Evolutionary conservation across 2,329 filamentous ascomycete genomes (phyloP).

Genomic region (Ramichloridium luteum): DNA sequence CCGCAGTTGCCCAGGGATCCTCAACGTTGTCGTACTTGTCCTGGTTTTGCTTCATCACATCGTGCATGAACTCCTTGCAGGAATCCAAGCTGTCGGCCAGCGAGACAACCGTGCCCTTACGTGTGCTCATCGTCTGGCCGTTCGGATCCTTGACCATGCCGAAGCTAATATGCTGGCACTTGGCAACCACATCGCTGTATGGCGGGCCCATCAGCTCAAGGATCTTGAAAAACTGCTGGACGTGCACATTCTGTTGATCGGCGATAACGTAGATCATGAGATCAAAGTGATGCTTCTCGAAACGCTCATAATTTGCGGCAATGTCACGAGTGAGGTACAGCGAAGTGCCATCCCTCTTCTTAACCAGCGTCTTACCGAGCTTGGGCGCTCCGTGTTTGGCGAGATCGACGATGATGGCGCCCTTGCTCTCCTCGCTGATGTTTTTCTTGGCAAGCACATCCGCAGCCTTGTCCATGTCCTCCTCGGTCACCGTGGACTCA

Average conservation of each 20-base stretch:
- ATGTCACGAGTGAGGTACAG: conserved; percentile 60
- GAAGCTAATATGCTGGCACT: conserved; percentile 53
- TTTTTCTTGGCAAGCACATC: conserved; percentile 46
- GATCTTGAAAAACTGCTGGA: conserved; percentile 54
- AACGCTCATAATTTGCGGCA: conserved; percentile 51
- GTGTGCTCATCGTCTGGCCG: conserved; percentile 48
- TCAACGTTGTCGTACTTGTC: conserved; percentile 83
- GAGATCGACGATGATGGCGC: conserved; percentile 57
- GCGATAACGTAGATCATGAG: conserved; percentile 59
- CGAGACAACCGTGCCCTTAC: conserved; percentile 42
- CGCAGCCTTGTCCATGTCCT: conserved; percentile 51
- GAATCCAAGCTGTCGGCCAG: conserved; percentile 39
- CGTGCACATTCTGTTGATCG: conserved; percentile 51
- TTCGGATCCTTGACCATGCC: conserved; percentile 44
- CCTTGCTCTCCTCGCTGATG: conserved; percentile 52
- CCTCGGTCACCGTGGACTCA: conserved; percentile 53
- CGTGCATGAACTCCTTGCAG: conserved; percentile 91
- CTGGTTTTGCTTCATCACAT: conserved; percentile 85
- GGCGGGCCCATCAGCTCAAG: conserved; percentile 49
- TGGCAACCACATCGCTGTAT: conserved; percentile 40
- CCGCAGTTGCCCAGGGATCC: conserved; percentile 68
- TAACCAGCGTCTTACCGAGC: conserved; percentile 53
- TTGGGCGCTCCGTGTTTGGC: conserved; percentile 55
- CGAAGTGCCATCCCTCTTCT: conserved; percentile 55
- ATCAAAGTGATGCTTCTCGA: conserved; percentile 50